phyloP scores from a whole-genome alignment of 139 green algal species.

The Chlorella sp. region DNA sequence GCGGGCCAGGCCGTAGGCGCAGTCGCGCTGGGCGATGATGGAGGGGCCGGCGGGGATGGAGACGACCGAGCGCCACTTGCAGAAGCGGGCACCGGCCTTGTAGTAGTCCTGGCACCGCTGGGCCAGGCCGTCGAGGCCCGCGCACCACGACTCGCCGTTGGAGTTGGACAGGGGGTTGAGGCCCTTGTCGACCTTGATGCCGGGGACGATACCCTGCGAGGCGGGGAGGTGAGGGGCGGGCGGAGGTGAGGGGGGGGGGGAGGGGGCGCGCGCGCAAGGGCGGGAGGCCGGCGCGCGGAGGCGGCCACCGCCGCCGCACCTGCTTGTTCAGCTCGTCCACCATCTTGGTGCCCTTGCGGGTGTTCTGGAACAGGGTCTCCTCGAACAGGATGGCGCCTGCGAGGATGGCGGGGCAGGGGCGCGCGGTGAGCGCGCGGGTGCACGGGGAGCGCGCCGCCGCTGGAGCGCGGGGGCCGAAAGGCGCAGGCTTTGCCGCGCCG shows the following conservation, averaged over 20 bases:
- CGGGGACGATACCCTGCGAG: conserved; percentile 72
- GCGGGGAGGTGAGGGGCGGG: background rate
- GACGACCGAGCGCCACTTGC: conserved; percentile 96
- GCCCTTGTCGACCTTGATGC: conserved; percentile 98
- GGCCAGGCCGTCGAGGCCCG: conserved; percentile 95
- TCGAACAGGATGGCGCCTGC: conserved; percentile 94
- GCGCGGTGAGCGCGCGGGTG: no score
- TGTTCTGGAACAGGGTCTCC: conserved; percentile 99
- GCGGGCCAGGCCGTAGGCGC: conserved; percentile 96
- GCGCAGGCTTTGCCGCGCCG: no score
- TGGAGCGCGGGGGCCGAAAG: background rate
- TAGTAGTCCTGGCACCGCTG: conserved; percentile 95
- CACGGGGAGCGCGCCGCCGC: no score
- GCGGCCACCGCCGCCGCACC: background rate
- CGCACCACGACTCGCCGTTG: conserved; percentile 95
- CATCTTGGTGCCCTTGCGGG: conserved; percentile 80
- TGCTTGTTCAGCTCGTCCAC: conserved; percentile 85
- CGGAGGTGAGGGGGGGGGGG: no score
- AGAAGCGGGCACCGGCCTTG: conserved; percentile 96
- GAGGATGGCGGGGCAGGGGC: no score
- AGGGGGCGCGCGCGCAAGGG: no score
- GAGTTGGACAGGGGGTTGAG: conserved; percentile 91
- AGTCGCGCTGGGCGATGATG: conserved; percentile 85
- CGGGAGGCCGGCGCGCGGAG: background rate
- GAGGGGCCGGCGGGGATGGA: conserved; percentile 82